Base-by-base conservation (phyloP, 257 asterid species). In the Solanum etuberosum region DNA sequence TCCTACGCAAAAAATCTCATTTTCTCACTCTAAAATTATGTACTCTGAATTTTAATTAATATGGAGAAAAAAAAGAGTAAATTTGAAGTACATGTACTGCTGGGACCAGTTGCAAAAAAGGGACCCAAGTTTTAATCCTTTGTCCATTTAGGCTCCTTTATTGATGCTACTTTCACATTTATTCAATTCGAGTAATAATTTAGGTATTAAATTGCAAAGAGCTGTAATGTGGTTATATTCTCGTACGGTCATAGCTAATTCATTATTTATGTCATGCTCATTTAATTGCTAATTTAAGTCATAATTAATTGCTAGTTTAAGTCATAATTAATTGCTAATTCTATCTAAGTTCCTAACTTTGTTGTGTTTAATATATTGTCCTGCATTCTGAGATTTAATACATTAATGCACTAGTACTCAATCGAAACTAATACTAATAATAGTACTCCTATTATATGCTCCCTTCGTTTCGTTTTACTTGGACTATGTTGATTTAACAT, bases 71-170 rank as follows among this genome's bases (percentile, higher is more conserved):
- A 74, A 74, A 40, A 13, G 3, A 11, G 57, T 74, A n/a, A 76
- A 3, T 40, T n/a, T 76, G 63, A 77, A 25, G 84, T 77, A 78
- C 63, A 78, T 78, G 67, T 27, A 14, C 2, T 9, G 42, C 65
- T 87, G 90, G 91, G 86, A 42, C 51, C 90, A 86, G 83, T 48
- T 84, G 46, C 80, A 82, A 59, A 51, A 32, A 61, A 87, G 90
- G 21, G 83, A 88, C 85, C 31, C 37, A 48, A 32, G 51, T 21
- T 86, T 80, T 42, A 88, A 76, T 43, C 21, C 68, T 42, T 27
- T 21, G 86, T 57, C 13, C 90, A 86, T 38, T 85, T 74, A 46
- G 85, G 85, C 11, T n/a, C 65, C 61, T 86, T 43, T 85, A 59
- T 48, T 84, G 86, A 82, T 84, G 91, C 87, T 74, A 83, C 29